Base-by-base conservation (phyloP, 1,139 yeast genomes). In the Blastobotrys aristatus region DNA sequence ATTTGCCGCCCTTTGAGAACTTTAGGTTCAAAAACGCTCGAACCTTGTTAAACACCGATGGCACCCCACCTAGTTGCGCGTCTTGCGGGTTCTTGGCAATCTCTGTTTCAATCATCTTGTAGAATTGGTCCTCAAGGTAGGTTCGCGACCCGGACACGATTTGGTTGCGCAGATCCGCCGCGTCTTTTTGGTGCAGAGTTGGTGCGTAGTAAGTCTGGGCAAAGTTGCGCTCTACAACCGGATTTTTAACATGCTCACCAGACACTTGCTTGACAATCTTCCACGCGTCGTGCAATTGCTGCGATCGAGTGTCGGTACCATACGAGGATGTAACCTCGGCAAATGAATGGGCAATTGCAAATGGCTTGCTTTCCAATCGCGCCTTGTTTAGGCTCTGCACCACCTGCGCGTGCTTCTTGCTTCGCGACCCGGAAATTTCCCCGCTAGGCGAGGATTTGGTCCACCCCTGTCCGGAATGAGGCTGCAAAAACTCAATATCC, bases 101-200 rank as follows among this genome's bases (percentile, higher is more conserved):
- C 43, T 87, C 75, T 40, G 77, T 79, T 57, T 86, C 90, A 54
- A 89, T 76, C 61, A 83, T 80, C 42, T 77, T 83, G 60, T 77
- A 78, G 64, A 88, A 90, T 65, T 92, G 97, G 11, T 68, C 64
- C 62, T 92, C 95, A 56, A 92, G 72, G 58, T 77, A 83, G 7
- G 63, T 56, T 57, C 76, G 79, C 22, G 94, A 78, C 49, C 79
- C 82, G 11, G 66, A 61, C 6, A 80, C 76, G 37, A 86, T 74
- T 49, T 70, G 69, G 48, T 72, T 73, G 50, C 78, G 72, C 53
- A 82, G 66, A 18, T 61, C 52, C 20, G 68, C 57, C 0, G 70
- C 60, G 17, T 67, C 70, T 46, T 60, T 56, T 17, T 63, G 59
- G 16, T 62, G 53, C 18, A 61, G 55, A 6, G 32, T 34, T 14